These are phyloP conservation scores for Pseudophaeomoniella oleicola DNA, from an alignment of 2,329 filamentous ascomycete genomes.

Conservation along the genomic window DNA sequence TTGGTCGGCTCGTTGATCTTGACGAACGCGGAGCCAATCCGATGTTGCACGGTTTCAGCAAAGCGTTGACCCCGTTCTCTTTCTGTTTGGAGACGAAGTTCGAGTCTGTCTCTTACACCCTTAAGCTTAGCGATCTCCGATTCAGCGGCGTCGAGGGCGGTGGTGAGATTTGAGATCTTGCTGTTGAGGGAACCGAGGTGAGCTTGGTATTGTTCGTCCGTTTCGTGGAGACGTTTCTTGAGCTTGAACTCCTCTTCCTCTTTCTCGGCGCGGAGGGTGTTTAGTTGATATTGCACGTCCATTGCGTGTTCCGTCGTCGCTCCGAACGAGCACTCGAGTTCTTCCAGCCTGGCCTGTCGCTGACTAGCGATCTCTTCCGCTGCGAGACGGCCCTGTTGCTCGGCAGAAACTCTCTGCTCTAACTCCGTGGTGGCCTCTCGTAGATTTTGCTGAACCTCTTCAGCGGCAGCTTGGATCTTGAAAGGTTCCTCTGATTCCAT, in stretches of 20 bases:
- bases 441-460: constrained; percentile 14
- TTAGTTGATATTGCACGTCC: constrained; percentile 19
- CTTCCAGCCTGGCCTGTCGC: constrained; percentile 19
- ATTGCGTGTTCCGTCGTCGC: constrained; percentile 19
- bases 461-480: constrained; percentile 22
- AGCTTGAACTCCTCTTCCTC: constrained; percentile 3
- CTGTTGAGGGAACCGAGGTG: constrained; percentile 25
- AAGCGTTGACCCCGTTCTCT: constrained; percentile 19
- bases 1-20: constrained; percentile 14
- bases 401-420: constrained; percentile 17
- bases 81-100: constrained; percentile 22
- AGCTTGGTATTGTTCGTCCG: constrained; percentile 17
- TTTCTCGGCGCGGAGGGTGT: constrained; percentile 19
- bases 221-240: constrained; percentile 5
- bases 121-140: constrained; percentile 21
- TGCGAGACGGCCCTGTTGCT: constrained; percentile 17
- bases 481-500: constrained; percentile 24
- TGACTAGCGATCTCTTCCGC: constrained; percentile 21
- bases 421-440: constrained; percentile 18
- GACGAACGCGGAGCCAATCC: constrained; percentile 17
- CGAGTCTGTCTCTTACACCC: constrained; percentile 19
- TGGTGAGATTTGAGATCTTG: constrained; percentile 24
- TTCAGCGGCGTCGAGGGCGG: constrained; percentile 21
- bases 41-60: constrained; percentile 20
- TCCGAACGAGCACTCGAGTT: constrained; percentile 20